Evolutionary conservation across 225 moss, liverwort and hornwort species (phyloP).

Genomic region (Ulota crispa): DNA sequence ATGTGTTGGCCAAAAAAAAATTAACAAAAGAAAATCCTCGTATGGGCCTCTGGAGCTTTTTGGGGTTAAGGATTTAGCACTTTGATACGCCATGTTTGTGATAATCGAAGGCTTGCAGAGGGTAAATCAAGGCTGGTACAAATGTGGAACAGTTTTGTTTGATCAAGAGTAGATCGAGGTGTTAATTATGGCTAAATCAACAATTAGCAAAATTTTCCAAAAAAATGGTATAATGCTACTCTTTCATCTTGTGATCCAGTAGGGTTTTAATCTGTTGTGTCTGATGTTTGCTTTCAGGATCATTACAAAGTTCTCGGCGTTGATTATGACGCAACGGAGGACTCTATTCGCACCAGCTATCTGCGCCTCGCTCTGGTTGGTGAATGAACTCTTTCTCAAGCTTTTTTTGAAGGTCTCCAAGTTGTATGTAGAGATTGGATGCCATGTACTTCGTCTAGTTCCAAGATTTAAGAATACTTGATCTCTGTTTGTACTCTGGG

Average conservation of each 20-base stretch:
- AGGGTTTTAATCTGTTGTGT: background rate
- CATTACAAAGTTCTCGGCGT: conserved; percentile 88
- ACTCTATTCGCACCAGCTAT: conserved; percentile 89
- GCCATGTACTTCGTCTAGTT: background rate
- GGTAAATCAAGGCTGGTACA: background rate
- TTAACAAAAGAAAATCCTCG: background rate
- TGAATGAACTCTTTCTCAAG: background rate
- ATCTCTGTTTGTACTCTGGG: conserved; percentile 4
- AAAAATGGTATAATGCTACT: background rate
- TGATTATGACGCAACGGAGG: conserved; percentile 85
- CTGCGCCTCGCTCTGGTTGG: conserved; percentile 90
- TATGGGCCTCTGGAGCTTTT: background rate
- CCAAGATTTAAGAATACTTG: background rate
- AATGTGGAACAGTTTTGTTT: background rate
- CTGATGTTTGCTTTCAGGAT: conserved; percentile 53
- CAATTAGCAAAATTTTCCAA: background rate
- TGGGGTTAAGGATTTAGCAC: background rate
- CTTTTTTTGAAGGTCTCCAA: background rate
- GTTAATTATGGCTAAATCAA: background rate
- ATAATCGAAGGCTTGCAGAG: background rate
- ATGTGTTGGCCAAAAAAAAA: background rate
- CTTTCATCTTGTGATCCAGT: background rate
- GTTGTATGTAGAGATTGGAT: background rate
- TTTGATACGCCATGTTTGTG: background rate
- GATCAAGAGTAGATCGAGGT: background rate